phyloP scores from a whole-genome alignment of 768 basidiomycete species.

The Suillus clintonianus region DNA sequence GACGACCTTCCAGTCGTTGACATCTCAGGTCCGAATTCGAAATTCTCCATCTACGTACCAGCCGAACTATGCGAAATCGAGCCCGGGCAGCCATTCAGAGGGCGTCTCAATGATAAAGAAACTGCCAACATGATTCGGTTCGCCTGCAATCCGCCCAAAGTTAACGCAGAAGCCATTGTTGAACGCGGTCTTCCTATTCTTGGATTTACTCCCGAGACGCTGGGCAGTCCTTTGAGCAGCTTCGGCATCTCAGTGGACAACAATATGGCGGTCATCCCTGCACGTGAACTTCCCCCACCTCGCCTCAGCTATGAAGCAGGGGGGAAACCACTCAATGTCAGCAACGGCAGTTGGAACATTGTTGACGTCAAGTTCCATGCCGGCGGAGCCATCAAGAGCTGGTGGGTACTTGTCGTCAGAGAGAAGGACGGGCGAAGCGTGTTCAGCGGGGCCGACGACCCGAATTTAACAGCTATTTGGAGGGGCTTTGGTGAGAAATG shows the following conservation, averaged over 20 bases:
- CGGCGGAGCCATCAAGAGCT: conserved; percentile 51
- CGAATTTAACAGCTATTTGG: conserved; percentile 43
- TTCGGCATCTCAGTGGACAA: conserved; percentile 60
- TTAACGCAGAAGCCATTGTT: conserved; percentile 61
- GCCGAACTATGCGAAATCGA: conserved; percentile 72
- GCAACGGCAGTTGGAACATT: conserved; percentile 78
- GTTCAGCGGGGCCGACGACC: conserved; percentile 43
- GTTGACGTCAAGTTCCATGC: conserved; percentile 66
- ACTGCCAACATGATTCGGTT: conserved; percentile 67
- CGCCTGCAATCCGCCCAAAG: conserved; percentile 63
- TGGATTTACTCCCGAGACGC: conserved; percentile 46
- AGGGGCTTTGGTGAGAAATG: conserved; percentile 58
- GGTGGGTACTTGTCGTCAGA: conserved; percentile 68
- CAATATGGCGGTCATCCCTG: conserved; percentile 67
- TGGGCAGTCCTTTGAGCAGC: conserved; percentile 39
- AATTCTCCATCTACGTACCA: conserved; percentile 48
- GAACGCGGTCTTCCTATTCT: conserved; percentile 57
- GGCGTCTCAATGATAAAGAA: conserved; percentile 57
- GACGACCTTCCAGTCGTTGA: conserved; percentile 57
- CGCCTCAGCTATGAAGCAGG: conserved; percentile 54
- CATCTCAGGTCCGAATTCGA: conserved; percentile 39
- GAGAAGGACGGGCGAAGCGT: conserved; percentile 40
- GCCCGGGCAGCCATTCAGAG: conserved; percentile 59
- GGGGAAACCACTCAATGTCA: conserved; percentile 36
- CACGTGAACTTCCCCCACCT: conserved; percentile 64